Base-by-base conservation (phyloP, 257 asterid species). In the Plantago elongata region DNA sequence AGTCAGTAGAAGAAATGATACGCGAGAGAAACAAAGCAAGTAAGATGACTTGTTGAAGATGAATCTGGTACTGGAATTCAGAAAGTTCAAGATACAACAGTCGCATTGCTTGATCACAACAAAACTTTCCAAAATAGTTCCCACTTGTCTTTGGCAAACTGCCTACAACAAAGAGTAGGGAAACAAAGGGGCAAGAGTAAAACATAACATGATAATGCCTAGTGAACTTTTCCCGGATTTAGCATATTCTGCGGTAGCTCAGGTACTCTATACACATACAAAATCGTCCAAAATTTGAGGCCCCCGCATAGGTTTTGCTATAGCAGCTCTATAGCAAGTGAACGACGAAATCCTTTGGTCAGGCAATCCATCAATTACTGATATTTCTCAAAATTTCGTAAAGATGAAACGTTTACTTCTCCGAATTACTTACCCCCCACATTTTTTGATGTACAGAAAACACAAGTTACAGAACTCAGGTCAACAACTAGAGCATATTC, bases 261-360 rank as follows among this genome's bases (percentile, higher is more conserved):
- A 56, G 60, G 66, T 66, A 63, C 85, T 77, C 81, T 77, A 81
- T 71, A 70, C 57, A 52, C 73, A 75, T 44, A 69, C 55, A 66
- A 65, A 61, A 71, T 59, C 62, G 61, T 78, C 79, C 86, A 87
- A 90, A 90, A 83, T 89, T 83, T 70, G 92, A 81, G 83, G 90
- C 90, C 83, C 82, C 87, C 50, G 54, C 38, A 62, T 65, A 64
- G 65, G 81, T 85, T 82, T 71, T 80, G 66, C 63, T 54, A 29
- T 64, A 61, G 51, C 65, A 45, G 40, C 40, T 34, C 13, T 16
- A 27, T 29, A 37, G 17, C 29, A 54, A 40, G 66, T 57, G 66
- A 68, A 65, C 51, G 71, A 45, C 52, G 59, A 77, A 70, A 72
- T 47, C 69, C 70, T 72, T 61, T 12, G 75, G 70, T 65, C 72